phyloP scores from a whole-genome alignment of 495 filamentous ascomycete genomes.

The Neurospora cerealis region DNA sequence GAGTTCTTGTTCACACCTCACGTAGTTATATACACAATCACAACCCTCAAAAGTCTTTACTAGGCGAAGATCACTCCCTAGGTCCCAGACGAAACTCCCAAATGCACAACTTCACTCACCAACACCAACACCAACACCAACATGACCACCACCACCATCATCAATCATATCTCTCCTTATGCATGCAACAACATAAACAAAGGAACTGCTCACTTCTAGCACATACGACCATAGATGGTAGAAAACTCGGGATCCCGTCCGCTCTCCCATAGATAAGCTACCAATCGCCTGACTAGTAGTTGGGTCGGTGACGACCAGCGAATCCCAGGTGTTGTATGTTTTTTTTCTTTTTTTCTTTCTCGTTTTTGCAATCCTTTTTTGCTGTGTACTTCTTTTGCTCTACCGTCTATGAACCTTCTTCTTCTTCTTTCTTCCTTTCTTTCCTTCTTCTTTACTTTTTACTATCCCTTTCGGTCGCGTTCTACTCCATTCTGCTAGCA shows the following conservation, averaged over 20 bases:
- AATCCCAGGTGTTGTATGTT: slow-evolving; percentile 38
- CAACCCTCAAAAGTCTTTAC: neutral
- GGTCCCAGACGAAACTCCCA: neutral
- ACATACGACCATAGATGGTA: neutral
- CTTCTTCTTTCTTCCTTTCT: no score
- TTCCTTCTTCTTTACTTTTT: no score
- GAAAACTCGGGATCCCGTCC: neutral
- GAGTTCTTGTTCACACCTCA: neutral
- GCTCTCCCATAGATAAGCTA: slow-evolving; percentile 23
- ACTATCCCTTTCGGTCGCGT: no score
- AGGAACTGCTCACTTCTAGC: neutral
- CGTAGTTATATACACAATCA: neutral
- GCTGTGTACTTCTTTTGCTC: no score
- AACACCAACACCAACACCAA: neutral
- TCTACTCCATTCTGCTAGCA: neutral
- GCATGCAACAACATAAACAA: neutral
- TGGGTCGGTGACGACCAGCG: slow-evolving; percentile 39
- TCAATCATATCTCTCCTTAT: neutral
- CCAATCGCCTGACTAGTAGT: slow-evolving; percentile 22
- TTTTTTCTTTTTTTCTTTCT: no score
- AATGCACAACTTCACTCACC: neutral
- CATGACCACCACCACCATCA: no score
- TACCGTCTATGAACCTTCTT: no score
- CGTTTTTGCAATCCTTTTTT: neutral
- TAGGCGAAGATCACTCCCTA: neutral